Evolutionary conservation across 345 rosid genomes (phyloP).

Genomic region (Geranium rotundifolium): DNA sequence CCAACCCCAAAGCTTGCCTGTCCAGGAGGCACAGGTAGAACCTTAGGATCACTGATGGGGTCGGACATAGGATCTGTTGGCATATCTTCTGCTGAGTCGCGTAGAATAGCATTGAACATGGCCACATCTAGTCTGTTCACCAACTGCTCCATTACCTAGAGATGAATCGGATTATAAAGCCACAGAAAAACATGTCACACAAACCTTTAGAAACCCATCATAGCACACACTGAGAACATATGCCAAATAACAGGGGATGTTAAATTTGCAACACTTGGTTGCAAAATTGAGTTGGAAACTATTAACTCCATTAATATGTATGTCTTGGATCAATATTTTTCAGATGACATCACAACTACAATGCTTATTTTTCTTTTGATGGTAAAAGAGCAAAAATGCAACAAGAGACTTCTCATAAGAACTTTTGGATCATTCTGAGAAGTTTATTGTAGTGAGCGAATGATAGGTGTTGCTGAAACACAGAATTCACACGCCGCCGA

Average conservation of each 20-base stretch:
- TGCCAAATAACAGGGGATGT: background rate
- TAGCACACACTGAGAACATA: background rate
- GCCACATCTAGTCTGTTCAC: constrained; percentile 84
- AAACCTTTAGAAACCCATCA: background rate
- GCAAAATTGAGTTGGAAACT: background rate
- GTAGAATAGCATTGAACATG: constrained; percentile 96
- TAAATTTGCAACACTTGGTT: background rate
- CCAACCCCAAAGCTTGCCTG: constrained; percentile 86
- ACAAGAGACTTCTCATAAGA: too few relatives aligned
- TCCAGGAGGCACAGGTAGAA: constrained; percentile 87
- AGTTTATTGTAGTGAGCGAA: too few relatives aligned
- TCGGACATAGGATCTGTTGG: constrained; percentile 96
- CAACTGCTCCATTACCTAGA: constrained; percentile 85
- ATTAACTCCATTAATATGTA: too few relatives aligned
- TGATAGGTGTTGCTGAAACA: too few relatives aligned
- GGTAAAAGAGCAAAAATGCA: background rate
- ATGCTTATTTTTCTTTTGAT: too few relatives aligned
- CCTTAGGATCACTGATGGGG: constrained; percentile 76
- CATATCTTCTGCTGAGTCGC: constrained; percentile 91
- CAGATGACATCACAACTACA: too few relatives aligned
- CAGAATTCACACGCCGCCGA: too few relatives aligned
- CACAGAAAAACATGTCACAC: background rate
- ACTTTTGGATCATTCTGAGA: too few relatives aligned
- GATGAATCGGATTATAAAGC: constrained; percentile 8
- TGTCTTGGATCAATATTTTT: too few relatives aligned